Conservation (phyloP, 352 stramenopile species). For the Phytophthora meadii region DNA sequence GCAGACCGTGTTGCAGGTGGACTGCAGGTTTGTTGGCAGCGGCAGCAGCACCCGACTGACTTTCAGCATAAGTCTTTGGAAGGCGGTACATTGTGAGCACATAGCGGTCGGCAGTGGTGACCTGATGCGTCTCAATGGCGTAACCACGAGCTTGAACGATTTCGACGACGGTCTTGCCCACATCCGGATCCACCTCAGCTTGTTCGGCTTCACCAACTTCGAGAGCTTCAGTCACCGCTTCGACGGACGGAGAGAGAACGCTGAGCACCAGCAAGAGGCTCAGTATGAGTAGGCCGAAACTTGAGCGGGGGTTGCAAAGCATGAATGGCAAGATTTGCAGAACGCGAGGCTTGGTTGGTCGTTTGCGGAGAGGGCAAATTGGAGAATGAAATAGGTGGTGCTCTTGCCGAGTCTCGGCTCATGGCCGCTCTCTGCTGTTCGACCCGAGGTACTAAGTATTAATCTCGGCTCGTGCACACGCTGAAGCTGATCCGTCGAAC, state of each 20-base stretch:
- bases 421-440: conserved; percentile 2
- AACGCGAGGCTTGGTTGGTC: background rate
- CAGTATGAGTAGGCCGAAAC: background rate
- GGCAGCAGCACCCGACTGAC: conserved; percentile 11
- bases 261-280: conserved; percentile 6
- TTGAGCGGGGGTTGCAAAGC: background rate
- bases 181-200: conserved; percentile 12
- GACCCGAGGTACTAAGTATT: background rate
- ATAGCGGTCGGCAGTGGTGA: conserved; percentile 18
- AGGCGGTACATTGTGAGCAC: conserved; percentile 21
- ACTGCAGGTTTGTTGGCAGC: conserved; percentile 53
- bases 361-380: conserved; percentile 3
- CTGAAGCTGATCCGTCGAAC: conserved; percentile 3
- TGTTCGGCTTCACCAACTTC: conserved; percentile 6
- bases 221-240: conserved; percentile 6
- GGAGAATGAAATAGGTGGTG: conserved; percentile 2
- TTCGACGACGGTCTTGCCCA: conserved; percentile 30
- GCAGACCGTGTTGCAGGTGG: conserved; percentile 60
- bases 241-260: background rate
- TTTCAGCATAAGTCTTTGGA: conserved; percentile 14
- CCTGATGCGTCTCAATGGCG: conserved; percentile 19
- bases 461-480: background rate
- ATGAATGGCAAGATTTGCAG: conserved; percentile 4
- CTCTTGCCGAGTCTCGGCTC: background rate
- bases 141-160: conserved; percentile 53